Conservation (phyloP, 208 protist genomes). For the Acanthamoeba rhysodes region DNA sequence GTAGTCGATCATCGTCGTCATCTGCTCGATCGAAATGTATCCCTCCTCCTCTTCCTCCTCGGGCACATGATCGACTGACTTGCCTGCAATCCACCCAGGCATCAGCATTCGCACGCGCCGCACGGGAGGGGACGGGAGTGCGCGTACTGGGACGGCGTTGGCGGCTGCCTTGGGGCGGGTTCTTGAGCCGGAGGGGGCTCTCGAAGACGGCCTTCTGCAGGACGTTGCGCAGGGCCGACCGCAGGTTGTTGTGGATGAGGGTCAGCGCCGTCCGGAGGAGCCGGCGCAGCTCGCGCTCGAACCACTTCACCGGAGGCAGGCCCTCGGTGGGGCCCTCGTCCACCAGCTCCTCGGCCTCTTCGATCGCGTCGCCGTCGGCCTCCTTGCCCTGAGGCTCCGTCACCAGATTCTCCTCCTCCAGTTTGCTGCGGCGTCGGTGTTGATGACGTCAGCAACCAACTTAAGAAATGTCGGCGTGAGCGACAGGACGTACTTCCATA, state of each 20-base stretch:
- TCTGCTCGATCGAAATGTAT: slow-evolving; percentile 54
- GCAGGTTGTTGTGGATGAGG: slow-evolving; percentile 50
- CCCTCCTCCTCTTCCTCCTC: slow-evolving; percentile 55
- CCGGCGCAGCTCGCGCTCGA: slow-evolving; percentile 46
- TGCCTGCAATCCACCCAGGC: background rate
- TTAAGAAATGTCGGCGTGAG: background rate
- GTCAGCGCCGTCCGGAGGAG: slow-evolving; percentile 40
- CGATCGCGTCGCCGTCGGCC: background rate
- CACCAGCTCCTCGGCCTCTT: background rate
- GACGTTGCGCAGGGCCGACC: slow-evolving; percentile 25
- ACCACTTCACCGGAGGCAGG: slow-evolving; percentile 57
- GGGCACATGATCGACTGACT: background rate
- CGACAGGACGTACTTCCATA: background rate
- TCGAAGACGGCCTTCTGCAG: slow-evolving; percentile 61
- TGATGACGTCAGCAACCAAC: background rate
- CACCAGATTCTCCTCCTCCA: slow-evolving; percentile 56
- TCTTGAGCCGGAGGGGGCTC: slow-evolving; percentile 34
- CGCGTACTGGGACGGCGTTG: background rate
- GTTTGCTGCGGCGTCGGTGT: background rate
- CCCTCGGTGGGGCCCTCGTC: slow-evolving; percentile 49
- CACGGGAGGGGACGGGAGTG: background rate
- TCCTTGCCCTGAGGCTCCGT: slow-evolving; percentile 59
- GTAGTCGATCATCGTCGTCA: slow-evolving; percentile 59
- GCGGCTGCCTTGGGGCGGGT: background rate
- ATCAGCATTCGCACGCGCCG: no score